These are phyloP conservation scores for Ganoderma resinaceum DNA, from an alignment of 1,284 basidiomycete genomes.

Conservation along the genomic window DNA sequence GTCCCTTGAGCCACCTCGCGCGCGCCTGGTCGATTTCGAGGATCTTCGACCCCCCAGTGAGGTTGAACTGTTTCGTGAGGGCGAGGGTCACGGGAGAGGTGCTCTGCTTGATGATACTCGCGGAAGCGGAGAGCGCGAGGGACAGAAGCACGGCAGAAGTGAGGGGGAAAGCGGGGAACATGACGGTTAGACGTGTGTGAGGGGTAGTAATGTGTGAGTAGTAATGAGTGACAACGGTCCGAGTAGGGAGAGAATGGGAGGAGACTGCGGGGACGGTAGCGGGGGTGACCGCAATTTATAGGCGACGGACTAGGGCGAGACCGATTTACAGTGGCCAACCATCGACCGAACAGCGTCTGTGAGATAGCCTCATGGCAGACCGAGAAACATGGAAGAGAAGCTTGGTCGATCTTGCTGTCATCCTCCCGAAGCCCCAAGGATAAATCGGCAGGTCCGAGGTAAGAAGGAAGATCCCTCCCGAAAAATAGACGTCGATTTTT, in stretches of 20 bases:
- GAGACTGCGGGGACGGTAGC: constrained; percentile 14
- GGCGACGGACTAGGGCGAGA: constrained; percentile 9
- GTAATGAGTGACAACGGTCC: not conserved
- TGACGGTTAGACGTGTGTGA: constrained; percentile 4
- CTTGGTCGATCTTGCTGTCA: too few species aligned
- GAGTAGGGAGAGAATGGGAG: not conserved
- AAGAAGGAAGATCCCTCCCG: too few species aligned
- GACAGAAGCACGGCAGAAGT: constrained; percentile 3
- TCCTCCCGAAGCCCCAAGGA: too few species aligned
- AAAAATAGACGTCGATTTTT: too few species aligned
- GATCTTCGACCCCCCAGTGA: constrained; percentile 27
- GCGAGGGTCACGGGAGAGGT: constrained; percentile 30
- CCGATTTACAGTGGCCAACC: too few species aligned
- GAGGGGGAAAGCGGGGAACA: constrained; percentile 19
- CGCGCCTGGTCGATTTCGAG: constrained; percentile 33
- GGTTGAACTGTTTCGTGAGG: constrained; percentile 32
- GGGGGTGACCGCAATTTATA: constrained; percentile 6
- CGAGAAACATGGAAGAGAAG: not conserved
- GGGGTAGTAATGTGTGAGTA: not conserved
- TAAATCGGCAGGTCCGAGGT: too few species aligned
- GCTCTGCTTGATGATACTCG: constrained; percentile 21
- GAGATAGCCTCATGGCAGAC: too few species aligned
- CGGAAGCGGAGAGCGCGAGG: constrained; percentile 2
- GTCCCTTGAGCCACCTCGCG: constrained; percentile 26
- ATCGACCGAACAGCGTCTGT: not conserved